Base-by-base conservation (phyloP, 306 rosid genomes). In the Vigna hirtella region DNA sequence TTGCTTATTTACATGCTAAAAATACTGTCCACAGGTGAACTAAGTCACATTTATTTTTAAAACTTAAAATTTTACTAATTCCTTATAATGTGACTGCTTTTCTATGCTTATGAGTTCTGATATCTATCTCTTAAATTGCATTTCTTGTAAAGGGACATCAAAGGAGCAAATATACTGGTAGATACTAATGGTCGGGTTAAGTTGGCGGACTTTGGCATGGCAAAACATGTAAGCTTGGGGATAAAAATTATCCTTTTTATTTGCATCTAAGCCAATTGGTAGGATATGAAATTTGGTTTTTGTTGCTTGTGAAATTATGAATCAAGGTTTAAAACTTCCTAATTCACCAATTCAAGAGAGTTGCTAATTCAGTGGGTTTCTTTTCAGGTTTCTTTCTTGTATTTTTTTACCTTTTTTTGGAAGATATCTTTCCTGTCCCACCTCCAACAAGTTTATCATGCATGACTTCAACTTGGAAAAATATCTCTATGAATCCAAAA, bases 131-230 rank as follows among this genome's bases (percentile, higher is more conserved):
- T 18, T 26, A 51, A 48, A 77, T 79, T 85, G 48, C 48, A 49
- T 74, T 69, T 61, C 70, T 74, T 86, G 40, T 78, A 79, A 89
- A 93, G 98, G 96, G 97, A 93, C 85, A 87, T 93, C 69, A 91
- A 93, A 84, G 98, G 97, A 79, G 98, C 96, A 80, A 93, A 93
- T 86, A 91, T 93, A 84, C 92, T 93, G 34, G 97, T 93, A 49
- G 98, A 93, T 87, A 91, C 95, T 65, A 84, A 77, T 83, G 97
- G 98, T 50, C 90, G 96, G 45, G 91, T 93, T 80, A 93, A 93
- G 85, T 83, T 93, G 86, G 98, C 96, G 50, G 98, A 93, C 85
- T 93, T 93, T 87, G 98, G 98, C 84, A 93, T 93, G 98, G 98
- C 98, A 72, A 93, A 93, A 80, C 98, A 93, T 86, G 98, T 93